phyloP scores from a whole-genome alignment of 1,284 basidiomycete genomes.

The Sporisorium graminicola region DNA sequence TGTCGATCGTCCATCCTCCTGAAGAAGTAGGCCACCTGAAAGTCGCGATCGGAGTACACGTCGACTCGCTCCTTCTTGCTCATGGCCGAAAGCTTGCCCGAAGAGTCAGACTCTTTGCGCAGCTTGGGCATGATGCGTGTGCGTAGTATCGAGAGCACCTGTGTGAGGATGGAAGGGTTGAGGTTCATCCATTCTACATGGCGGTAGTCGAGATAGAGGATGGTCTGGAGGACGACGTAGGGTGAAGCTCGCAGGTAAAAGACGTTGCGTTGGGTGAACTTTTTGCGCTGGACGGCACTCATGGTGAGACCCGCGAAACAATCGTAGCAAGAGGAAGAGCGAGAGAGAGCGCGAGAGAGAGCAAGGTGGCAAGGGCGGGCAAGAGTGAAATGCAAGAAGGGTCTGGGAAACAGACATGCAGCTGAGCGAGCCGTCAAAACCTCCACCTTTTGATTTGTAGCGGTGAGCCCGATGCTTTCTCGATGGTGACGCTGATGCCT shows the following conservation, averaged over 20 bases:
- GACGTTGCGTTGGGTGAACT: constrained; percentile 66
- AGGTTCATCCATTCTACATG: constrained; percentile 71
- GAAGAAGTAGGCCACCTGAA: constrained; percentile 70
- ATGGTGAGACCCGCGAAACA: neutral
- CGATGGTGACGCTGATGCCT: neutral
- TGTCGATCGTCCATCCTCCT: constrained; percentile 66
- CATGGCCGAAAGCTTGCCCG: constrained; percentile 63
- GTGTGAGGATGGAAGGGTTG: constrained; percentile 45
- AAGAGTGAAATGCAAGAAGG: constrained; percentile 6
- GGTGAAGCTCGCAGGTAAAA: constrained; percentile 70
- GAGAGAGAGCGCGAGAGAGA: neutral
- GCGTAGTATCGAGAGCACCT: constrained; percentile 63
- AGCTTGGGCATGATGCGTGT: constrained; percentile 69
- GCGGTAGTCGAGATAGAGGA: constrained; percentile 70
- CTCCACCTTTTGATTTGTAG: constrained; percentile 14
- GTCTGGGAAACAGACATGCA: neutral
- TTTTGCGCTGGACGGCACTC: constrained; percentile 25
- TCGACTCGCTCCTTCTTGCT: constrained; percentile 68
- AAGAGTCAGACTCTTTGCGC: constrained; percentile 56
- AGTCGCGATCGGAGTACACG: constrained; percentile 65
- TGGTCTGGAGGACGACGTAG: constrained; percentile 68
- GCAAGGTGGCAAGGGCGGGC: neutral
- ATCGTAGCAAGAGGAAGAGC: neutral
- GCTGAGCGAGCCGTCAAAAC: constrained; percentile 10
- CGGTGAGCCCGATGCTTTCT: constrained; percentile 2